Percentiles rank a stretch among this genome's conserved stretches.
Evolutionary conservation across 2,329 filamentous ascomycete genomes (phyloP).

Genomic region (Pseudogymnoascus sp.): DNA sequence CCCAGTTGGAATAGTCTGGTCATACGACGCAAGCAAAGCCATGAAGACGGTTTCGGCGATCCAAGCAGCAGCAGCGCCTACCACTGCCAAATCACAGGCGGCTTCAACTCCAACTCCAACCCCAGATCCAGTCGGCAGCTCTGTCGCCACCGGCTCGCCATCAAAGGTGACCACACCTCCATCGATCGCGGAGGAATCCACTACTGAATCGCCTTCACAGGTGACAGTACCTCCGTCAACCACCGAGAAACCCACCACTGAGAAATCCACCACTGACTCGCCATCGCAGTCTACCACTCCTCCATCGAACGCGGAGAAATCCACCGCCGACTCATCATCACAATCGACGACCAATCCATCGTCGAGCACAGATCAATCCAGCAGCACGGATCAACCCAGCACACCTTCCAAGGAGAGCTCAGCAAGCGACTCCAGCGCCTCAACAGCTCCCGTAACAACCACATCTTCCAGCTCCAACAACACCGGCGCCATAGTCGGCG

Average conservation of each 20-base stretch:
- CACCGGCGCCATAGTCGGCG: constrained; percentile 29
- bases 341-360: background rate
- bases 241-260: no score
- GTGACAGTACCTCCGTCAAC: no score
- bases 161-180: background rate
- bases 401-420: background rate
- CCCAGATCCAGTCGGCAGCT: no score
- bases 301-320: background rate
- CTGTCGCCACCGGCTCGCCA: background rate
- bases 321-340: background rate
- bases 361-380: background rate
- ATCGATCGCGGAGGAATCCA: background rate
- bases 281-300: background rate
- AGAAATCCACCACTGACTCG: no score
- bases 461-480: constrained; percentile 10
- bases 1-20: background rate
- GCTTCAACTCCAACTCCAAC: background rate
- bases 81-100: background rate
- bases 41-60: background rate
- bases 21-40: background rate
- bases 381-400: background rate
- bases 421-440: background rate
- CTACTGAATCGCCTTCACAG: no score
- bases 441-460: background rate
- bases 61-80: background rate